Conservation (phyloP, 768 basidiomycete species). For the Suillus cothurnatus region DNA sequence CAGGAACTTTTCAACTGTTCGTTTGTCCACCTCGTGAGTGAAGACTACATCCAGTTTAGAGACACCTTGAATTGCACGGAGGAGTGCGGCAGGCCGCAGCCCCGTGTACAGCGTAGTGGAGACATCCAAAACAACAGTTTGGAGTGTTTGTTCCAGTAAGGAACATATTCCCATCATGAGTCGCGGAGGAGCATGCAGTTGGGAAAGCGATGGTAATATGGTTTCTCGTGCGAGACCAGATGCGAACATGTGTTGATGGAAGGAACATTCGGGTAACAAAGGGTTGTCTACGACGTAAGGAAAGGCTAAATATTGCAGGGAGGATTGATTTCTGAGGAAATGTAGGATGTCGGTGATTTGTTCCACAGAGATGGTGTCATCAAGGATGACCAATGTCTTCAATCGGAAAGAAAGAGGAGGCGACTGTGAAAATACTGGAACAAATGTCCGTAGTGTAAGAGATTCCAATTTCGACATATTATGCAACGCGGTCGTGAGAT, state of each 20-base stretch:
- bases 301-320: slow-evolving; percentile 30
- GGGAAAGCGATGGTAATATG: slow-evolving; percentile 27
- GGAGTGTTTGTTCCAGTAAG: slow-evolving; percentile 19
- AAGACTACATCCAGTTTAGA: slow-evolving; percentile 32
- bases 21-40: slow-evolving; percentile 33
- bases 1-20: slow-evolving; percentile 35
- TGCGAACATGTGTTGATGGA: slow-evolving; percentile 4
- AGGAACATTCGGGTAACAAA: neutral
- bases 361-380: slow-evolving; percentile 24
- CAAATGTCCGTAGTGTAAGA: slow-evolving; percentile 29
- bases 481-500: slow-evolving; percentile 27
- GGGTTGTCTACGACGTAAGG: slow-evolving; percentile 26
- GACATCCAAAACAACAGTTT: slow-evolving; percentile 26
- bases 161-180: slow-evolving; percentile 23
- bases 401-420: slow-evolving; percentile 25
- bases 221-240: neutral
- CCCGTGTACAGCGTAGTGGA: slow-evolving; percentile 32
- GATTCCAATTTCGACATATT: slow-evolving; percentile 33
- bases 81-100: slow-evolving; percentile 27
- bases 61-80: slow-evolving; percentile 31
- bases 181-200: slow-evolving; percentile 30
- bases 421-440: slow-evolving; percentile 21
- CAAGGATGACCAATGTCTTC: slow-evolving; percentile 31
- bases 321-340: slow-evolving; percentile 28
- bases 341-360: slow-evolving; percentile 22